A percentile compares a stretch with the other conserved stretches of the same genome.
Conservation (phyloP, 176 grass and related monocot genomes). For the Eragrostis nindensis region DNA sequence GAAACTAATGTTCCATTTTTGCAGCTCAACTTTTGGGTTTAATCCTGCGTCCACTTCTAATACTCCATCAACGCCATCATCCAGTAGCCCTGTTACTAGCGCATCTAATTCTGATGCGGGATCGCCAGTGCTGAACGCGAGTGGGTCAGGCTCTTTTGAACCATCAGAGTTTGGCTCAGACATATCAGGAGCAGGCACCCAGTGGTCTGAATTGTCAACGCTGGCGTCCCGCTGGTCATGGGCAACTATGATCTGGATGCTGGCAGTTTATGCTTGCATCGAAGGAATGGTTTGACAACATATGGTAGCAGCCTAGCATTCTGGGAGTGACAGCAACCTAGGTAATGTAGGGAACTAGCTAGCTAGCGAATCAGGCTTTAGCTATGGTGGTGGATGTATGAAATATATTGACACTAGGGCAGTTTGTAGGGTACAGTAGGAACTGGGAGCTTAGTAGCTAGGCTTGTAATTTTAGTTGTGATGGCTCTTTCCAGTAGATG, state of each 20-base stretch:
- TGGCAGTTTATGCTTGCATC: conserved; percentile 25
- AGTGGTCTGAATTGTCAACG: conserved; percentile 6
- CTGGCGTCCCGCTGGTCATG: conserved; percentile 18
- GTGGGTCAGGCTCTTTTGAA: conserved; percentile 41
- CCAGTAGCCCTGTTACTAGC: conserved; percentile 30
- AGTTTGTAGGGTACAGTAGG: conserved; percentile 4
- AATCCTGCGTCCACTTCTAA: conserved; percentile 40
- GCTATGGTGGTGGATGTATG: conserved; percentile 22
- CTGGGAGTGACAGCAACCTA: not conserved
- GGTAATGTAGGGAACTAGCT: conserved; percentile 6
- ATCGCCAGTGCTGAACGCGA: conserved; percentile 60
- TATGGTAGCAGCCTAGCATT: conserved; percentile 15
- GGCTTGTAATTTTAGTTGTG: not conserved
- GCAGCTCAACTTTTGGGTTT: conserved; percentile 55
- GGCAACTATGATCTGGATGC: conserved; percentile 34
- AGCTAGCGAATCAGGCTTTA: conserved; percentile 13
- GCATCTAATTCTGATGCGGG: conserved; percentile 50
- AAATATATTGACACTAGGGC: conserved; percentile 26
- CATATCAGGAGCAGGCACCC: conserved; percentile 36
- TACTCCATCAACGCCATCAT: conserved; percentile 35
- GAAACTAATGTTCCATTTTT: conserved; percentile 32
- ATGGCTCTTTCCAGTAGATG: not conserved
- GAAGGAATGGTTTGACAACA: conserved; percentile 32
- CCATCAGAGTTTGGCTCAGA: conserved; percentile 43
- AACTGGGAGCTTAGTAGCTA: not conserved